These are phyloP conservation scores for Suhomyces bokatorum DNA, from an alignment of 1,139 yeast species.

Conservation along the genomic window DNA sequence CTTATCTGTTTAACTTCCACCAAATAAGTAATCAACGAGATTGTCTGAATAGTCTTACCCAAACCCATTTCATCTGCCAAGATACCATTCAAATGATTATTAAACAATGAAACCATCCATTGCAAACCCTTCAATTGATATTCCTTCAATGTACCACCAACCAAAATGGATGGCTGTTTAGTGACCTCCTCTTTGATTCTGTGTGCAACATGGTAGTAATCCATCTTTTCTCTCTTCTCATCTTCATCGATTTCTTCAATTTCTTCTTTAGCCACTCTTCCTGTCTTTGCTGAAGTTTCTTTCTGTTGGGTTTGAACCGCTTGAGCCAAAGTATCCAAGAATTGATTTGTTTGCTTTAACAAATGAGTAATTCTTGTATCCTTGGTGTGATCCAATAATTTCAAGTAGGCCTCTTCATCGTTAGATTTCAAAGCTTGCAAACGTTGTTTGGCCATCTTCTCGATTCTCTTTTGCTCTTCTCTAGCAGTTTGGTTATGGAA, in stretches of 20 bases:
- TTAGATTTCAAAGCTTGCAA: constrained; percentile 81
- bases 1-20: constrained; percentile 65
- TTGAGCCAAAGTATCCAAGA: constrained; percentile 72
- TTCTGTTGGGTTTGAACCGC: constrained; percentile 76
- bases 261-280: constrained; percentile 21
- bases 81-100: constrained; percentile 92
- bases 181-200: constrained; percentile 65
- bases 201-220: constrained; percentile 81
- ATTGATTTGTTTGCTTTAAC: constrained; percentile 72
- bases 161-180: constrained; percentile 63
- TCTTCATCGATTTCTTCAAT: constrained; percentile 33
- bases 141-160: constrained; percentile 90
- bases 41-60: constrained; percentile 86
- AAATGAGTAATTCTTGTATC: constrained; percentile 82
- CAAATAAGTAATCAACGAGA: constrained; percentile 72
- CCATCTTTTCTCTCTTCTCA: constrained; percentile 61
- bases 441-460: constrained; percentile 80
- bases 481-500: constrained; percentile 61
- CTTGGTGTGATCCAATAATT: constrained; percentile 76
- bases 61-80: constrained; percentile 94
- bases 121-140: constrained; percentile 92
- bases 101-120: constrained; percentile 96
- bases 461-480: constrained; percentile 73
- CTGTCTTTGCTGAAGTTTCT: constrained; percentile 24
- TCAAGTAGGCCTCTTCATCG: constrained; percentile 83